Percentiles rank a stretch among this genome's conserved stretches.
These are phyloP conservation scores for Talaromyces proteolyticus DNA, from an alignment of 495 filamentous ascomycete genomes.

Conservation along the genomic window DNA sequence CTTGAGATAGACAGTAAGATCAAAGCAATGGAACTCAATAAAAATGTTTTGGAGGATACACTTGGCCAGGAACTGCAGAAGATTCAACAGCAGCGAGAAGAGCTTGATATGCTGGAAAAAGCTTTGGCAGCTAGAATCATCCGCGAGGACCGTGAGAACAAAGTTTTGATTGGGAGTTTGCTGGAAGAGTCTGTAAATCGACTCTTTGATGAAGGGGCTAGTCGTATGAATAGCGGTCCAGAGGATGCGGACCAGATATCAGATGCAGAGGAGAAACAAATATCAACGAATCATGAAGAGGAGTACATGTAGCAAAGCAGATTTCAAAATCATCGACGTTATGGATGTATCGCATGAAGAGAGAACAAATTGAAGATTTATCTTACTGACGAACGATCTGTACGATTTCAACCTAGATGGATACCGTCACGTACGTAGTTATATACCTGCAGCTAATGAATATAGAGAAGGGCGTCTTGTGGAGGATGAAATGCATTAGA, in stretches of 20 bases:
- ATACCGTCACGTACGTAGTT: no score
- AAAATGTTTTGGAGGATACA: constrained; percentile 28
- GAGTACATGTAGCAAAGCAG: no score
- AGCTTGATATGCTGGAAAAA: constrained; percentile 24
- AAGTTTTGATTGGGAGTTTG: constrained; percentile 21
- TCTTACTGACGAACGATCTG: no score
- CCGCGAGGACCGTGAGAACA: constrained; percentile 24
- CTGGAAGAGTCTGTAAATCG: constrained; percentile 23
- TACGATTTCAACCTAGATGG: no score
- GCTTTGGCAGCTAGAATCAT: constrained; percentile 18
- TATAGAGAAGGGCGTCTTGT: no score
- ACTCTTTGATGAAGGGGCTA: constrained; percentile 11
- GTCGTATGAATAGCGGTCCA: not conserved
- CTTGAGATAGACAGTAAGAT: constrained; percentile 27
- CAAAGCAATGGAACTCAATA: constrained; percentile 32
- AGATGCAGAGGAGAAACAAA: not conserved
- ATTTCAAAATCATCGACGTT: no score
- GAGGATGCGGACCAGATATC: not conserved
- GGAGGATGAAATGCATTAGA: no score
- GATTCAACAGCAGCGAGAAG: constrained; percentile 21
- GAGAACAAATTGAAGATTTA: no score
- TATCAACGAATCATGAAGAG: not conserved
- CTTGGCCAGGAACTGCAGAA: constrained; percentile 18
- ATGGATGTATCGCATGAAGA: no score
- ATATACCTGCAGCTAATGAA: no score